These are phyloP conservation scores for Ulmus americana DNA, from an alignment of 331 rosid genomes.

Conservation along the genomic window DNA sequence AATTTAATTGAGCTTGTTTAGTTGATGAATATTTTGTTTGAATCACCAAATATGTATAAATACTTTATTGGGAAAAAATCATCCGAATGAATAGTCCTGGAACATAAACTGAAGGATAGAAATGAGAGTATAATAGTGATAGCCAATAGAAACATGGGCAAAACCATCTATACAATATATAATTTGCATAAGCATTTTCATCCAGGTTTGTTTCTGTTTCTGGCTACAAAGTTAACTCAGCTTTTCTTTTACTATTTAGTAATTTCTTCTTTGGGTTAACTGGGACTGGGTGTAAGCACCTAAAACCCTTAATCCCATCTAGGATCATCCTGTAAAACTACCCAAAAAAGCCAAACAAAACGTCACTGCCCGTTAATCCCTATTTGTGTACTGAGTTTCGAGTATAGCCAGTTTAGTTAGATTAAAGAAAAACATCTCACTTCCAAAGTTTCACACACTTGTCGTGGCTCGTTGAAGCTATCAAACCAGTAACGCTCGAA, in stretches of 20 bases:
- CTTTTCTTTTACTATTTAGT: neutral
- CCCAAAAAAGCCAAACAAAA: slow-evolving; percentile 10
- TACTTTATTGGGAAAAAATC: no score
- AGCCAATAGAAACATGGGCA: no score
- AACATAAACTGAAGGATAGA: no score
- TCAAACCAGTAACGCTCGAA: slow-evolving; percentile 47
- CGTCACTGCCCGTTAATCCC: neutral
- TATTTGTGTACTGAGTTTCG: neutral
- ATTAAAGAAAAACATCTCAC: slow-evolving; percentile 20
- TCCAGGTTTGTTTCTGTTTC: slow-evolving; percentile 1
- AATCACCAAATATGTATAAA: no score
- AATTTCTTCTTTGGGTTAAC: slow-evolving; percentile 13
- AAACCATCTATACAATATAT: no score
- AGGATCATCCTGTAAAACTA: neutral
- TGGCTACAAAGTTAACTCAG: slow-evolving; percentile 2
- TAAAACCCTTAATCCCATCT: slow-evolving; percentile 18
- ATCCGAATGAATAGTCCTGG: no score
- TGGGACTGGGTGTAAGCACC: slow-evolving; percentile 18
- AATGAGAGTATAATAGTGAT: no score
- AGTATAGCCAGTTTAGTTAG: neutral
- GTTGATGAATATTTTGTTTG: no score
- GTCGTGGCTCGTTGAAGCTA: slow-evolving; percentile 77
- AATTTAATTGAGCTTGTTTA: no score
- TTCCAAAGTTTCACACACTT: slow-evolving; percentile 71
- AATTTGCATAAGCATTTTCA: no score